Evolutionary conservation across 1,284 basidiomycete genomes (phyloP), one percentile per base, ranked within the genome.

Genomic region (Malassezia furfur): DNA sequence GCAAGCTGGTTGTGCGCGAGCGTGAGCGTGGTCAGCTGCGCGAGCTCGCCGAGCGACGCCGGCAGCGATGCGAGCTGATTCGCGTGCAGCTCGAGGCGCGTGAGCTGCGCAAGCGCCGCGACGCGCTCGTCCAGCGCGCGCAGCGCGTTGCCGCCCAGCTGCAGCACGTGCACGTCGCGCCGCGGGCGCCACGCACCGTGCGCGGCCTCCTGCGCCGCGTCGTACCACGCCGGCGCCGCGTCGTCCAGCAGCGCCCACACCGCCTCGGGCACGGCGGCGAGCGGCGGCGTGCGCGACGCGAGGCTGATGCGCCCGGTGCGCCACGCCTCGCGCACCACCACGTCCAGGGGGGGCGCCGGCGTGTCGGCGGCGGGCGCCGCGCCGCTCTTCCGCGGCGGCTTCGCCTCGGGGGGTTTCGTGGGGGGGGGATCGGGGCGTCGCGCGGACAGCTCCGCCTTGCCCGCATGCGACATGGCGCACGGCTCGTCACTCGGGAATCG

Each of bases 1-100:
- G 60, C 55, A 40, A 72, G 59, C 22, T 48, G 54, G 50, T 72
- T 72, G 30, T 53, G 61, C 39, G 67, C 54, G 31, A 72, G 63
- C 9, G 51, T 65, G 19, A 72, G 54, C 22, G 50, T 60, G 21
- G 67, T 70, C 36, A 72, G 58, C 30, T 60, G 50, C 12, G 51
- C 36, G 19, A 72, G 61, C 40, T 61, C 60, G 40, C 60, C 63
- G 22, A 69, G 17, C n/a, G 52, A 4, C 17, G 32, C 11, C 1
- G 70, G 70, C 14, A 70, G 53, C 22, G 39, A 9, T 12, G 56
- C 30, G 7, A 72, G 58, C n/a, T 50, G 57, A 44, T 72, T 72
- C 54, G 57, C 62, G 38, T 67, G 67, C 17, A 69, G 48, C 46
- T 72, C 68, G 22, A 72, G 59, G 21, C 63, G 55, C 19, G 57